Percentiles rank a stretch among this genome's conserved stretches.
These are phyloP conservation scores for Allium sativum DNA, from an alignment of 106 monocot species.

Conservation along the genomic window DNA sequence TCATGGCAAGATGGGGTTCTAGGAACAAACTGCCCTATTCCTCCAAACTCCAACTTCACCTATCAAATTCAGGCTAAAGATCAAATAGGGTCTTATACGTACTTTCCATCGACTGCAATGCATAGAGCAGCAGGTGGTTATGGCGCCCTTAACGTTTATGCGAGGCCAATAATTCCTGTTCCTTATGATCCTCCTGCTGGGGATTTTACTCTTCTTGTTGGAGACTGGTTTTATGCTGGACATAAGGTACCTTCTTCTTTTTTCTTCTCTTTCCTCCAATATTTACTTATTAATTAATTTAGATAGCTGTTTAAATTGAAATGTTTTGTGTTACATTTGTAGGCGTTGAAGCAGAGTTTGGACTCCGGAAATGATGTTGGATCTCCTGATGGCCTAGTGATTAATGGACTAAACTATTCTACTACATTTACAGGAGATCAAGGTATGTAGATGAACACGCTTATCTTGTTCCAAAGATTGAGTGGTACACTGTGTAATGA, in stretches of 20 bases:
- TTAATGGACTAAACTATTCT: conserved; percentile 43
- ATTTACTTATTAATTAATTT: no score
- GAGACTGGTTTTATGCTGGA: conserved; percentile 72
- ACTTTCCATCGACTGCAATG: conserved; percentile 79
- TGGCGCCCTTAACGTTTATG: conserved; percentile 59
- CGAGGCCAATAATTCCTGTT: conserved; percentile 45
- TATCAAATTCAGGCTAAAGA: conserved; percentile 86
- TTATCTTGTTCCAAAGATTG: no score
- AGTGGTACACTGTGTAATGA: no score
- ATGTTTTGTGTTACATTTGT: not conserved
- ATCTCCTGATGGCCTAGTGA: conserved; percentile 65
- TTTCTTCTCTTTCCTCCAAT: not conserved
- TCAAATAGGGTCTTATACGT: conserved; percentile 77
- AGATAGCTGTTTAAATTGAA: no score
- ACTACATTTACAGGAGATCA: conserved; percentile 49
- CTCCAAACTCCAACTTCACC: conserved; percentile 63
- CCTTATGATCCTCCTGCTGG: conserved; percentile 52
- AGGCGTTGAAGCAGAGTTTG: conserved; percentile 49
- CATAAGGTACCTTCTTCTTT: conserved; percentile 48
- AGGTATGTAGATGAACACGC: conserved; percentile 19
- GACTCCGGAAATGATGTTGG: conserved; percentile 42
- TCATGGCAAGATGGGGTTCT: conserved; percentile 97
- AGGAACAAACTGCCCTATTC: conserved; percentile 91
- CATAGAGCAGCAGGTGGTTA: conserved; percentile 78
- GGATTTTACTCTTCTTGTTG: conserved; percentile 67